phyloP scores from a whole-genome alignment of 2,329 filamentous ascomycete genomes.

The Hymenoscyphus fraxineus region DNA sequence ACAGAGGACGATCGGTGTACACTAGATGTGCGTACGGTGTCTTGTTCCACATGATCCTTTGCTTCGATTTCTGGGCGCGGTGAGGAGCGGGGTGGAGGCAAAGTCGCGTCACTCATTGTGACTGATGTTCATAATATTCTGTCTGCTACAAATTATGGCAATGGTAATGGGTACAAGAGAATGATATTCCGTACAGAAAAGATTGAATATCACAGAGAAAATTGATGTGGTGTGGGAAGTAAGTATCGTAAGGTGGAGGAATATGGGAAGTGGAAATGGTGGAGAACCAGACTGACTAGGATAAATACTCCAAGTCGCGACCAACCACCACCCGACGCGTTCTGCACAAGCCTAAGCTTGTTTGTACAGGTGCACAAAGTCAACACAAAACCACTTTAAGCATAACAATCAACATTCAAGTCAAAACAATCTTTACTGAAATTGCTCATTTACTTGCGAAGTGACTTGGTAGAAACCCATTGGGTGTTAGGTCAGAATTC shows the following conservation, averaged over 20 bases:
- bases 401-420: neutral
- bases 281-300: neutral
- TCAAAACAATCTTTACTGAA: neutral
- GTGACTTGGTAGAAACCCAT: no score
- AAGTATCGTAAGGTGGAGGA: neutral
- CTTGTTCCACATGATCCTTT: constrained; percentile 18
- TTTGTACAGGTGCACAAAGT: constrained; percentile 5
- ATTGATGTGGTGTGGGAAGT: constrained; percentile 3
- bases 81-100: constrained; percentile 30
- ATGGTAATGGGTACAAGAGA: neutral
- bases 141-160: neutral
- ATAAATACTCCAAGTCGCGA: constrained; percentile 2
- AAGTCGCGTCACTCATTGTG: constrained; percentile 34
- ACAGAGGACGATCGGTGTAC: constrained; percentile 20
- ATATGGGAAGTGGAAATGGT: neutral
- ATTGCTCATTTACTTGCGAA: neutral
- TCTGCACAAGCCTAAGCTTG: constrained; percentile 3
- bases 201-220: neutral
- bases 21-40: constrained; percentile 22
- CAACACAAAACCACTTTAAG: neutral
- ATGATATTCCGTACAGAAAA: neutral
- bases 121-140: constrained; percentile 4
- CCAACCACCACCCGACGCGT: constrained; percentile 7
- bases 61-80: constrained; percentile 16
- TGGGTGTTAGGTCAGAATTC: no score